Evolutionary conservation across 768 basidiomycete species (phyloP).

Genomic region (Amanita pseudoporphyria): DNA sequence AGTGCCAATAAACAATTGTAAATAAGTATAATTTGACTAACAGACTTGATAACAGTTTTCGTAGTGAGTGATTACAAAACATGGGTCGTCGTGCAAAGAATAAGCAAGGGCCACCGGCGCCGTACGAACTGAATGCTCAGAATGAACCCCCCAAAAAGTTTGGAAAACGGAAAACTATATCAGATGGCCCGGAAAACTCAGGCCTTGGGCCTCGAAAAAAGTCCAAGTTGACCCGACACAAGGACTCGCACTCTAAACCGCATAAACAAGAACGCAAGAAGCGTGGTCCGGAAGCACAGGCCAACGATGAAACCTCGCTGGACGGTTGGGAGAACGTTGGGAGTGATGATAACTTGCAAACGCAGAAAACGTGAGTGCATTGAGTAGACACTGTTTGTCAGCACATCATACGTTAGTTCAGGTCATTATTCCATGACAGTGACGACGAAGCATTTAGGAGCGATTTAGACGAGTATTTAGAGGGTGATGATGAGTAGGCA

Average conservation of each 20-base stretch:
- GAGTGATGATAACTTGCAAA: slow-evolving; percentile 35
- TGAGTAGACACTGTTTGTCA: not conserved
- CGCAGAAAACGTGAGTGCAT: slow-evolving; percentile 29
- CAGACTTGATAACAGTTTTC: not conserved
- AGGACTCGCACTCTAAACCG: slow-evolving; percentile 19
- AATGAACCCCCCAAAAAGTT: slow-evolving; percentile 39
- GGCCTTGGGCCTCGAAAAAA: slow-evolving; percentile 35
- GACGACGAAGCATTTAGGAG: slow-evolving; percentile 30
- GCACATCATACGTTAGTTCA: slow-evolving; percentile 14
- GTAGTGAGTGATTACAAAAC: not conserved
- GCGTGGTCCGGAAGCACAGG: slow-evolving; percentile 13
- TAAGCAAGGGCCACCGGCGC: slow-evolving; percentile 67
- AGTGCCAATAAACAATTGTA: slow-evolving; percentile 13
- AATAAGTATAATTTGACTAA: not conserved
- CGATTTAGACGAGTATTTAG: slow-evolving; percentile 40
- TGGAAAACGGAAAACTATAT: slow-evolving; percentile 65
- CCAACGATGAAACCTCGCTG: slow-evolving; percentile 23
- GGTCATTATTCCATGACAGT: slow-evolving; percentile 37
- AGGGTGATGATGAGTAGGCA: slow-evolving; percentile 36
- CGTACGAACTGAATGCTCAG: slow-evolving; percentile 34
- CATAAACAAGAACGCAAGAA: slow-evolving; percentile 23
- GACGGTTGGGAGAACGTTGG: slow-evolving; percentile 60
- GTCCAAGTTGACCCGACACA: slow-evolving; percentile 12
- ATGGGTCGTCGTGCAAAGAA: slow-evolving; percentile 86
- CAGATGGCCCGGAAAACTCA: slow-evolving; percentile 22